Base-by-base conservation (phyloP, 495 filamentous ascomycete genomes). In the Terfezia claveryi region DNA sequence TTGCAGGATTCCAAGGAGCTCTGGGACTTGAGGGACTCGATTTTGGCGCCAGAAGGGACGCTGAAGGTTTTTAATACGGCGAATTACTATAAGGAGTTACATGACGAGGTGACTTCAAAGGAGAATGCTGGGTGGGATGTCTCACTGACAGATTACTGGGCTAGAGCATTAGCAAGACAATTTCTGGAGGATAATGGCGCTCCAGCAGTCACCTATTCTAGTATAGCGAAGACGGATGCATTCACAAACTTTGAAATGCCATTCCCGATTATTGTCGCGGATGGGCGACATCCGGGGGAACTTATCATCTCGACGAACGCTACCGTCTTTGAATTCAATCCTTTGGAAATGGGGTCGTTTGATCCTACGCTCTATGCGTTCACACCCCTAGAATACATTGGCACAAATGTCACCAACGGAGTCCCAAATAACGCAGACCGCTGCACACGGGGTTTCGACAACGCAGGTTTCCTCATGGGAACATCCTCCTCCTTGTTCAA, bases 401-500 rank as follows among this genome's bases (percentile, higher is more conserved):
- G 86, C 8, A 86, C 87, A 23, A 81, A 82, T 60, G 92, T 94
- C 68, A 76, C 71, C 41, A 72, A 57, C 20, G 89, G 89, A 41
- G 59, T 66, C 20, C 68, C 92, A 14, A 69, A 73, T 1, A 58
- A 68, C n/a, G 67, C 71, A 57, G 75, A 79, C 55, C 61, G 68
- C 36, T 96, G 89, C 65, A 72, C 92, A 4, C 66, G 69, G 8
- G 89, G 89, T 4, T 92, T 85, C 60, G 89, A 96, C 70, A 86
- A 86, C 62, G 76, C 73, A 49, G 87, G 86, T 23, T 96, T 75
- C 65, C 69, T 94, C 37, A 87, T 93, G 76, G 91, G 89, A 37
- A 94, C 88, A 0, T 88, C 82, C n/a, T 85, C 81, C 17, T 81
- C 81, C 10, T 75, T 95, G 37, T 95, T 96, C 79, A 95, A 96